Evolutionary conservation across 805 yeast species (phyloP).

Genomic region (Wickerhamiella kurtzmanii): DNA sequence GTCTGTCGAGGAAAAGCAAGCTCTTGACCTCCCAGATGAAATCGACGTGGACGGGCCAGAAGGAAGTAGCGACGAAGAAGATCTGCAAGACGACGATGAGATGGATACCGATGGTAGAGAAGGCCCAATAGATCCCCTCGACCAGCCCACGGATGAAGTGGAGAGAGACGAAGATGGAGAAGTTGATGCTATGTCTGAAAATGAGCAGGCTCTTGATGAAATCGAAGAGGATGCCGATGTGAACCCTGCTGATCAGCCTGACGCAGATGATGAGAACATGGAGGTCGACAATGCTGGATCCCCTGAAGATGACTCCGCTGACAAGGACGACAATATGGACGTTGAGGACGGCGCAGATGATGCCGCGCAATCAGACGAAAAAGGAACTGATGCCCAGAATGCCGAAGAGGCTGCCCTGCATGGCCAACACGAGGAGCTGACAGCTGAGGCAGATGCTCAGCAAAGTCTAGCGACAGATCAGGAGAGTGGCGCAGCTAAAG

Average conservation of each 20-base stretch:
- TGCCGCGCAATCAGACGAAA: conserved; percentile 25
- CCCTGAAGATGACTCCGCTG: conserved; percentile 21
- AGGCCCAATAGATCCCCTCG: conserved; percentile 17
- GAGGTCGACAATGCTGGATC: conserved; percentile 21
- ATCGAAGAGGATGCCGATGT: conserved; percentile 24
- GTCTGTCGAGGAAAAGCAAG: conserved; percentile 19
- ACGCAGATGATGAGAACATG: conserved; percentile 15
- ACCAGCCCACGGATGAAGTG: not conserved
- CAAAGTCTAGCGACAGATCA: conserved; percentile 20
- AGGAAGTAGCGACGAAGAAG: conserved; percentile 15
- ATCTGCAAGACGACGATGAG: conserved; percentile 23
- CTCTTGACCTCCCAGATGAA: conserved; percentile 19
- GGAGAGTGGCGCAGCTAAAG: conserved; percentile 37
- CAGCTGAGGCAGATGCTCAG: conserved; percentile 33
- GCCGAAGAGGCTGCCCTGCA: conserved; percentile 41
- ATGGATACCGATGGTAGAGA: conserved; percentile 5
- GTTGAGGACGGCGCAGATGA: conserved; percentile 26
- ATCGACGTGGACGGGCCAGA: conserved; percentile 17
- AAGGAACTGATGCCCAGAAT: conserved; percentile 26
- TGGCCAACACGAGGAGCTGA: conserved; percentile 61
- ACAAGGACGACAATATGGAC: conserved; percentile 24
- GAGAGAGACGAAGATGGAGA: conserved; percentile 18
- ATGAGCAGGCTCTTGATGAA: conserved; percentile 25
- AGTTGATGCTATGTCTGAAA: conserved; percentile 16
- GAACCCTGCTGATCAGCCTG: conserved; percentile 23